These are phyloP conservation scores for Tolypocladium pustulatum DNA, from an alignment of 2,329 filamentous ascomycete genomes.

Conservation along the genomic window DNA sequence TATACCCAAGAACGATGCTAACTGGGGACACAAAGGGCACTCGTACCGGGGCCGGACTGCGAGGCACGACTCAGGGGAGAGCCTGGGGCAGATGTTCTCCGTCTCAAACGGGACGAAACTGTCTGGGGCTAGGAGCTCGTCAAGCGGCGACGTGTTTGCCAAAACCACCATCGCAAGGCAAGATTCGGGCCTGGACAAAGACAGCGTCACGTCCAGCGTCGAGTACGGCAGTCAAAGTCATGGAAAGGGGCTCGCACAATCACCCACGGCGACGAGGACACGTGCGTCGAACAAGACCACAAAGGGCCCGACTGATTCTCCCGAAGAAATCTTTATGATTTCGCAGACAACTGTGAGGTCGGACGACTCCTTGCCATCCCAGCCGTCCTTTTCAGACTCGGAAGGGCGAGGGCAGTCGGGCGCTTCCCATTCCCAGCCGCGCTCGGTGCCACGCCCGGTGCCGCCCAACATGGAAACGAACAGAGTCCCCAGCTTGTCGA, in stretches of 20 bases:
- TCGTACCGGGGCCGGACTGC: slow-evolving; percentile 16
- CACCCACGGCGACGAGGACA: slow-evolving; percentile 3
- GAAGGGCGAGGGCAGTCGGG: slow-evolving; percentile 6
- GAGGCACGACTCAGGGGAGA: slow-evolving; percentile 48
- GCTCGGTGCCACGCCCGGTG: slow-evolving; percentile 6
- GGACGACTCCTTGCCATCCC: slow-evolving; percentile 21
- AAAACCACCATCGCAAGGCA: slow-evolving; percentile 17
- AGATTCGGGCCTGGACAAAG: slow-evolving; percentile 14
- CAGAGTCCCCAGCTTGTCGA: slow-evolving; percentile 14
- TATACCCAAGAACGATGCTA: slow-evolving; percentile 23
- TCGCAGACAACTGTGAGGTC: slow-evolving; percentile 34
- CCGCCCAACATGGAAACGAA: slow-evolving; percentile 8
- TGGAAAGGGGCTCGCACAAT: slow-evolving; percentile 22
- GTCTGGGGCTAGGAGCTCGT: slow-evolving; percentile 6
- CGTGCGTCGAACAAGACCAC: slow-evolving; percentile 3
- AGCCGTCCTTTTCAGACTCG: slow-evolving; percentile 18
- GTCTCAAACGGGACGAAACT: slow-evolving; percentile 36
- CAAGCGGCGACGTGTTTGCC: slow-evolving; percentile 11
- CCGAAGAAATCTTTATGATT: slow-evolving; percentile 31
- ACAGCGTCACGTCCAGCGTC: slow-evolving; percentile 19
- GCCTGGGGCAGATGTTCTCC: slow-evolving; percentile 48
- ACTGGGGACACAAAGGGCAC: slow-evolving; percentile 18
- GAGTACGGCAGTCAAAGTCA: slow-evolving; percentile 37
- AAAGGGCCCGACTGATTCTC: slow-evolving; percentile 15
- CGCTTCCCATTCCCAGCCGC: slow-evolving; percentile 4